These are phyloP conservation scores for Medicago arabica DNA, from an alignment of 306 rosid genomes.

Conservation along the genomic window DNA sequence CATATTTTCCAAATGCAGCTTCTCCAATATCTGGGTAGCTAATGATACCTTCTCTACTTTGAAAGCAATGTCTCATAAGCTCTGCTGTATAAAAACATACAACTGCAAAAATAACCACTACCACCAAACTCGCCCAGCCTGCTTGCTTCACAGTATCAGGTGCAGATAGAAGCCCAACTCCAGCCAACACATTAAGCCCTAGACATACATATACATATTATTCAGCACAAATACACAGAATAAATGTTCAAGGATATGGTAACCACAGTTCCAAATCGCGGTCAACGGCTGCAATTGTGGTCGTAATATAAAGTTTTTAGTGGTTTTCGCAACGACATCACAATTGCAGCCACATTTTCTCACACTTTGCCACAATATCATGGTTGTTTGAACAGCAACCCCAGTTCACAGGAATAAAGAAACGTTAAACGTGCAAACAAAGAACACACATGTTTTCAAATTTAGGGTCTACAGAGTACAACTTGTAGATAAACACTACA, in stretches of 20 bases:
- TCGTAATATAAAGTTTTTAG: background rate
- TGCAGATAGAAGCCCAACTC: conserved; percentile 81
- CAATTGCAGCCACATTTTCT: background rate
- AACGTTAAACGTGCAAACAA: too few species aligned
- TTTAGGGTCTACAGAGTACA: too few species aligned
- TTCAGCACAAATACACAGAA: too few species aligned
- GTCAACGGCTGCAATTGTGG: background rate
- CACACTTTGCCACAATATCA: background rate
- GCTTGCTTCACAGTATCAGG: conserved; percentile 75
- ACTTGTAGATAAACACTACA: too few species aligned
- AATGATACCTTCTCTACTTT: conserved; percentile 67
- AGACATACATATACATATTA: too few species aligned
- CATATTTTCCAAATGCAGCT: conserved; percentile 86
- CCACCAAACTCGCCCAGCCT: conserved; percentile 77
- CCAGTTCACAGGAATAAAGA: too few species aligned
- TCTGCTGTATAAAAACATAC: conserved; percentile 83
- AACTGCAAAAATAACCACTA: conserved; percentile 67
- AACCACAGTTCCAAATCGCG: background rate
- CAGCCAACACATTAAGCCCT: conserved; percentile 83
- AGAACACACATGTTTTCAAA: too few species aligned
- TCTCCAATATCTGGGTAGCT: conserved; percentile 85
- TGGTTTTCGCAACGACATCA: background rate
- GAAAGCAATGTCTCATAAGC: conserved; percentile 78
- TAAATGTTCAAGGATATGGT: background rate
- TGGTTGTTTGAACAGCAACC: background rate